A percentile compares a stretch with the other conserved stretches of the same genome.
These are phyloP conservation scores for Rhodotorula sp. DNA, from an alignment of 1,284 basidiomycete genomes.

Conservation along the genomic window DNA sequence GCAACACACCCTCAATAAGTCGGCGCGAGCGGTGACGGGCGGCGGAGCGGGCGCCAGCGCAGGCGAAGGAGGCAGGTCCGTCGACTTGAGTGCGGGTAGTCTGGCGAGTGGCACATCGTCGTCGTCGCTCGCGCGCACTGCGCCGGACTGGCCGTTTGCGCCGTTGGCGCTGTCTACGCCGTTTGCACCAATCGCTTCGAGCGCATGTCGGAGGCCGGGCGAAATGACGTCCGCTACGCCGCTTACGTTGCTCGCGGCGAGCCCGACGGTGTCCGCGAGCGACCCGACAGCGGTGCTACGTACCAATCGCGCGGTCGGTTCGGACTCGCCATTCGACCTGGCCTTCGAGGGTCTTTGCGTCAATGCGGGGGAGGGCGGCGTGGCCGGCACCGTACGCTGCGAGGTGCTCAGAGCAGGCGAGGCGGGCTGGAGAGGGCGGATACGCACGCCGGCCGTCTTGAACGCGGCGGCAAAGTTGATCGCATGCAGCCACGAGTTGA, in stretches of 20 bases:
- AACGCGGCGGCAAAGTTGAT: slow-evolving; percentile 96
- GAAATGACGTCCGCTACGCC: neutral
- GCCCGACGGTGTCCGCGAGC: neutral
- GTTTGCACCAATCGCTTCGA: neutral
- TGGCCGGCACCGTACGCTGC: neutral
- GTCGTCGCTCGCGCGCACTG: neutral
- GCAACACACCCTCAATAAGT: slow-evolving; percentile 28
- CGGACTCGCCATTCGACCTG: neutral
- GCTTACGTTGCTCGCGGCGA: neutral
- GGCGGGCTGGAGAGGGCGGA: slow-evolving; percentile 57
- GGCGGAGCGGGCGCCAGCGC: neutral
- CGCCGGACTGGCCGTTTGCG: neutral
- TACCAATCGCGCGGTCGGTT: neutral
- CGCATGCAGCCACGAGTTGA: slow-evolving; percentile 87
- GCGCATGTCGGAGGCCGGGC: neutral
- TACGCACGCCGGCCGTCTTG: slow-evolving; percentile 79
- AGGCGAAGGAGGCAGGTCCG: neutral
- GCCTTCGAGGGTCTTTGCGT: no score
- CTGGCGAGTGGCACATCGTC: neutral
- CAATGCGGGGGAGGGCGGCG: neutral
- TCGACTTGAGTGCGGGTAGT: neutral
- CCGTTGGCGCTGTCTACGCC: neutral
- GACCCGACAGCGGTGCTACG: neutral
- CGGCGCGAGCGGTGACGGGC: slow-evolving; percentile 14
- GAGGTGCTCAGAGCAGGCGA: neutral